A percentile compares a stretch with the other conserved stretches of the same genome.
phyloP scores from a whole-genome alignment of 768 basidiomycete species.

The Mycena venus region DNA sequence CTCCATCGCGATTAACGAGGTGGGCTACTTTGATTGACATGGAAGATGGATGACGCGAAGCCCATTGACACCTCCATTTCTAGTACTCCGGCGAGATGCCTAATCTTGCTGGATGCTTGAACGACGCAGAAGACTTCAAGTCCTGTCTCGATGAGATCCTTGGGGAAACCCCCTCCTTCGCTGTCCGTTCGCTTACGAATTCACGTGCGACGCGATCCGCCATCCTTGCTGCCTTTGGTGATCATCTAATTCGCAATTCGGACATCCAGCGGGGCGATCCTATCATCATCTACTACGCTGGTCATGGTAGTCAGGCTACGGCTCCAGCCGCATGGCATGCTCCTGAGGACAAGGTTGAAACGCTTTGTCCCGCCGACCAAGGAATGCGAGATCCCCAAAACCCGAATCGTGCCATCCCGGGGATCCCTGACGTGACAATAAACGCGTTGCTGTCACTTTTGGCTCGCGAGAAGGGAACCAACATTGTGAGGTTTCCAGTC shows the following conservation, averaged over 20 bases:
- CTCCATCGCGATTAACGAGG: background rate
- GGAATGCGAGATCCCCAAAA: background rate
- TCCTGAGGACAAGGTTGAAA: background rate
- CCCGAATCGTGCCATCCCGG: background rate
- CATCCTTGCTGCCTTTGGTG: background rate
- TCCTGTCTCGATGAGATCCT: background rate
- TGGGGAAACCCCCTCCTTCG: background rate
- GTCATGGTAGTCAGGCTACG: slow-evolving; percentile 2
- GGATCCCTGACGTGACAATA: slow-evolving; percentile 23
- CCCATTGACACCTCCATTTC: background rate
- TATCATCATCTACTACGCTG: slow-evolving; percentile 10
- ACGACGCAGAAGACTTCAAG: background rate
- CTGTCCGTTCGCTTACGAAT: background rate
- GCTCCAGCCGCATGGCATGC: background rate
- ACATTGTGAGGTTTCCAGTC: slow-evolving; percentile 2
- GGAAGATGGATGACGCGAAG: background rate
- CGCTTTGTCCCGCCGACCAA: slow-evolving; percentile 10
- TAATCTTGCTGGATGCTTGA: background rate
- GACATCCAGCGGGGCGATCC: background rate
- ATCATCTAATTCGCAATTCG: slow-evolving; percentile 9
- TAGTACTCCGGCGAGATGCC: background rate
- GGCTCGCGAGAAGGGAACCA: slow-evolving; percentile 20
- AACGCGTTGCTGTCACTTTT: slow-evolving; percentile 7
- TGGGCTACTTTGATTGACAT: background rate
- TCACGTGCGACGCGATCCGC: background rate